Base-by-base conservation (phyloP, 164 flowering plant species). In the Piper betle region DNA sequence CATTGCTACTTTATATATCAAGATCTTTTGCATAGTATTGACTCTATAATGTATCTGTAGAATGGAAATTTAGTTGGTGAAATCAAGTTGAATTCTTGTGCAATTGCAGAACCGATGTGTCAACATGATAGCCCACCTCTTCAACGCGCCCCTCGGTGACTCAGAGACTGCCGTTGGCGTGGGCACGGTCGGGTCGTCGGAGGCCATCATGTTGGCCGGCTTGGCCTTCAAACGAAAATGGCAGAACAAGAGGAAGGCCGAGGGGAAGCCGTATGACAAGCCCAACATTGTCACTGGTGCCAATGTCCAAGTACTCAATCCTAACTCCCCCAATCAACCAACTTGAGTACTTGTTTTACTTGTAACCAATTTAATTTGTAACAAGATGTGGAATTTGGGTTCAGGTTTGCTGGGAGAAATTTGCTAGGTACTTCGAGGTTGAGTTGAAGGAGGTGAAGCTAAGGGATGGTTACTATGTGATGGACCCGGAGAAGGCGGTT, bases 201-300 rank as follows among this genome's bases (percentile, higher is more conserved):
- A 85, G 68, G 91, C 88, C 2, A 83, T 85, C 58, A 83, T 85
- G 91, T 66, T 85, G 65, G 91, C 91, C 4, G 91, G 91, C 15
- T 67, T 85, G 13, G 91, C 91, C 16, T 81, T 83, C 61, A 85
- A 85, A 59, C 75, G 88, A 71, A 83, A 79, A 68, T 85, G 91
- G 88, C 87, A 85, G 74, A 71, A 72, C 54, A 83, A 67, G 73
- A 79, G 84, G 57, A 78, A 73, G 65, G 65, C 72, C 3, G 74
- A 79, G 59, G 88, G 86, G 2, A 76, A 79, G 57, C 81, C 86
- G 1, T 65, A 12, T 19, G 91, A 83, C 66, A 85, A 79, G 39
- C 88, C 91, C 48, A 85, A 85, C 74, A 83, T 85, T 12, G 91
- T 85, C 63, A 79, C 86, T 6, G 88, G 91, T 33, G 82, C 86